Evolutionary conservation across 148 eudicot genomes (phyloP), one percentile per base, ranked within the genome.

Genomic region (Suaeda aralocaspica): DNA sequence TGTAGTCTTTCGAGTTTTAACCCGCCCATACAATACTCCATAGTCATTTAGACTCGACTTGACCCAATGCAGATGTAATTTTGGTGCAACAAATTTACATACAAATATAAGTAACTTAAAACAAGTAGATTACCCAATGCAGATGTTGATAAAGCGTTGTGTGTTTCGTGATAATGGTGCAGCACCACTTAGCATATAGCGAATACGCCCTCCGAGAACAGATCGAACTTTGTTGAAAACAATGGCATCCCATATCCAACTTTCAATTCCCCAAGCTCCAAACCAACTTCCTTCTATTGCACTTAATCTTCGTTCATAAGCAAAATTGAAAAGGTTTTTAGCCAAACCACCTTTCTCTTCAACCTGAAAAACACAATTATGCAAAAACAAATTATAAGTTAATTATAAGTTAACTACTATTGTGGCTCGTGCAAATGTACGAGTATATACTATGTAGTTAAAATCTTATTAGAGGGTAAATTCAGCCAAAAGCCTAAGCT

Each of bases 261-360:
- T 80, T 82, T 92, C 98, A 48, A 90, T 28, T 30, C 96, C 94
- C 92, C 92, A 86, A 29, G 98, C 98, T 49, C 98, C 96, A 73
- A 92, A 77, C 90, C 91, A 90, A 76, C 94, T 88, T 66, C 98
- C 98, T 76, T 90, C 98, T 69, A 92, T 82, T 75, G 96, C 90
- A 53, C 87, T 79, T 65, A 88, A 65, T 39, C 94, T 87, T 16
- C 98, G 94, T 67, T 78, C 82, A 72, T 78, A 92, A n/a, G 83
- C 98, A 70, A 87, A 53, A 66, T 78, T 78, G 72, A 92, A 90
- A 65, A 92, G 92, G 39, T 75, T 85, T 77, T 87, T 85, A 12
- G 82, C 83, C 48, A 84, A 49, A 64, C 92, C 92, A 26, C 89
- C 96, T 75, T 74, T 90, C 74, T 88, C 98, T 48, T 84, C 90